A percentile compares a stretch with the other conserved stretches of the same genome.
Evolutionary conservation across 1,139 yeast species (phyloP).

Genomic region (Casaregolazyma lundiana): DNA sequence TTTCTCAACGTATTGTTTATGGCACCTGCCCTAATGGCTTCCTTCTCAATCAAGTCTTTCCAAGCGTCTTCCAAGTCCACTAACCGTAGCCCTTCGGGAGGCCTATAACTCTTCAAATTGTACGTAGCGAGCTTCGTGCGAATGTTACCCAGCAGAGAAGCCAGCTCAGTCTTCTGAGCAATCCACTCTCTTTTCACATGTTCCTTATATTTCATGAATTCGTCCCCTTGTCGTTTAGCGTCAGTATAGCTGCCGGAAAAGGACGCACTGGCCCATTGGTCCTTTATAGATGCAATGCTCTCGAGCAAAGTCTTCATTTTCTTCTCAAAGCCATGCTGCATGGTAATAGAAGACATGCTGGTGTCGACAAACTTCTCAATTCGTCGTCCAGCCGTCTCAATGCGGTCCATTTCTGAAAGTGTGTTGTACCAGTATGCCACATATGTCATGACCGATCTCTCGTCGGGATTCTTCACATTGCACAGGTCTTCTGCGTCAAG

Average conservation of each 20-base stretch:
- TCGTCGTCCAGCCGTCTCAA: slow-evolving; percentile 40
- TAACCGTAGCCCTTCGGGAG: slow-evolving; percentile 33
- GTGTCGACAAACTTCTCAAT: slow-evolving; percentile 38
- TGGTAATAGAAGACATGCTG: slow-evolving; percentile 32
- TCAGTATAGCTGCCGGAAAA: slow-evolving; percentile 33
- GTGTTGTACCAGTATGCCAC: slow-evolving; percentile 63
- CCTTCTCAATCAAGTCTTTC: slow-evolving; percentile 32
- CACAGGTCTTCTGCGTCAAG: slow-evolving; percentile 53
- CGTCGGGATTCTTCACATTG: slow-evolving; percentile 51
- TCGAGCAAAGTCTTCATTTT: slow-evolving; percentile 31
- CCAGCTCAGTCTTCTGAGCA: slow-evolving; percentile 36
- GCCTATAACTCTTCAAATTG: slow-evolving; percentile 34
- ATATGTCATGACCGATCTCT: slow-evolving; percentile 59
- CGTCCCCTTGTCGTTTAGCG: slow-evolving; percentile 30
- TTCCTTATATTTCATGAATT: slow-evolving; percentile 31
- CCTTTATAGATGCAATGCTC: slow-evolving; percentile 24
- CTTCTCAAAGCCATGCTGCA: slow-evolving; percentile 36
- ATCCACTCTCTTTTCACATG: slow-evolving; percentile 38
- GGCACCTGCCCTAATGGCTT: slow-evolving; percentile 32
- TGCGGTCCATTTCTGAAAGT: slow-evolving; percentile 39
- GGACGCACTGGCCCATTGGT: slow-evolving; percentile 25
- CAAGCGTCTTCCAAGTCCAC: slow-evolving; percentile 34
- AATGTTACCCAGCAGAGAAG: slow-evolving; percentile 37
- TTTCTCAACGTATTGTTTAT: slow-evolving; percentile 35
- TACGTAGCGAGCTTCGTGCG: slow-evolving; percentile 38